Evolutionary conservation across 495 filamentous ascomycete genomes (phyloP).

Genomic region (Symbiotaphrina buchneri): DNA sequence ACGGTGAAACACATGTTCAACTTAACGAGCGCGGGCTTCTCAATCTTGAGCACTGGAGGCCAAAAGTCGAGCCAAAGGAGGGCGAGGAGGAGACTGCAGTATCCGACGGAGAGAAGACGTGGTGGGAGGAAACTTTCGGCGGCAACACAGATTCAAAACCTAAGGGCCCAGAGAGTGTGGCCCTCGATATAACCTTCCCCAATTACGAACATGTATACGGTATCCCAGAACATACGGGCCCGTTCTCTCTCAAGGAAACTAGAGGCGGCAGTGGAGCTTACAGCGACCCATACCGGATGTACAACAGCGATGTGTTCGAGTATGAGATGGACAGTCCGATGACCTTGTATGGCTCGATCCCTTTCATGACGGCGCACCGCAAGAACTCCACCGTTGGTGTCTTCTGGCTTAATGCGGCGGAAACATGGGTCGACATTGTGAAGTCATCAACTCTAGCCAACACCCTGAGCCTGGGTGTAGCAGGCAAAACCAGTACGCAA

Average conservation of each 20-base stretch:
- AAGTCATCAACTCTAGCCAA: constrained; percentile 59
- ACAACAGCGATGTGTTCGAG: constrained; percentile 94
- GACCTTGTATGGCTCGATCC: constrained; percentile 93
- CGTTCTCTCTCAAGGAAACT: constrained; percentile 72
- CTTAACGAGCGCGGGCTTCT: constrained; percentile 71
- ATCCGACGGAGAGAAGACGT: constrained; percentile 42
- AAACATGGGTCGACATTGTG: constrained; percentile 90
- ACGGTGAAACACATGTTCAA: constrained; percentile 61
- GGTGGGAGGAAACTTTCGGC: constrained; percentile 95
- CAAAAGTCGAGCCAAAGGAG: constrained; percentile 49
- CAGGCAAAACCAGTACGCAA: constrained; percentile 47
- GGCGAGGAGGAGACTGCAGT: constrained; percentile 15
- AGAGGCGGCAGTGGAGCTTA: constrained; percentile 53
- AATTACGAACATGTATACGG: constrained; percentile 86
- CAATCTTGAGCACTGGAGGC: constrained; percentile 90
- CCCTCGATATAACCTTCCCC: constrained; percentile 73
- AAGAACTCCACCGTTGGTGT: constrained; percentile 86
- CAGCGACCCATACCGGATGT: constrained; percentile 79
- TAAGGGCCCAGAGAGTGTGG: constrained; percentile 71
- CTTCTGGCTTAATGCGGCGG: constrained; percentile 96
- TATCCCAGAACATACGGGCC: constrained; percentile 82
- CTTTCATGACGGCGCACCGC: constrained; percentile 90
- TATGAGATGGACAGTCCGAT: constrained; percentile 93
- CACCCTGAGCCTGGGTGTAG: constrained; percentile 49
- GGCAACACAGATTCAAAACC: constrained; percentile 89